A percentile compares a stretch with the other conserved stretches of the same genome.
phyloP scores from a whole-genome alignment of 106 monocot genomes.

The Gastrodia elata region DNA sequence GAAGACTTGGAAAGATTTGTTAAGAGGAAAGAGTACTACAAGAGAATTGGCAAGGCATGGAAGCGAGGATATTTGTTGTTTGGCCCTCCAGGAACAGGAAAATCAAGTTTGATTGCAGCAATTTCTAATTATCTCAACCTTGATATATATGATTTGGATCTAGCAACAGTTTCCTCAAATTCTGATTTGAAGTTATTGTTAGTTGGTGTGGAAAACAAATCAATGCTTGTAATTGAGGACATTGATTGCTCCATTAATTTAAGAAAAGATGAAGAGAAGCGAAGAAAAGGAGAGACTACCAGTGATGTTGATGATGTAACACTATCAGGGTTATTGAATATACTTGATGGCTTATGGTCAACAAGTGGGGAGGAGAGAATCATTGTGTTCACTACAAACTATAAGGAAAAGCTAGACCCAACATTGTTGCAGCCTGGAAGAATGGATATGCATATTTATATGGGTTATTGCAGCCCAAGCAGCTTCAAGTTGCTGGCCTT shows the following conservation, averaged over 20 bases:
- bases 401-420: conserved; percentile 20
- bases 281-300: neutral
- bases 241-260: conserved; percentile 18
- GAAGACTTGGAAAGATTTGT: conserved; percentile 26
- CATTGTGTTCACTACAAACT: conserved; percentile 27
- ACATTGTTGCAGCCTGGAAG: conserved; percentile 21
- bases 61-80: conserved; percentile 30
- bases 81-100: conserved; percentile 33
- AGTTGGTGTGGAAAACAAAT: neutral
- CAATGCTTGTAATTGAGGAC: conserved; percentile 26
- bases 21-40: conserved; percentile 15
- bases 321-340: conserved; percentile 20
- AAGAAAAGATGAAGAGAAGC: neutral
- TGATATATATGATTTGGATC: conserved; percentile 24
- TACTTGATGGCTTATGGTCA: conserved; percentile 28
- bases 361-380: conserved; percentile 17
- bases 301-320: neutral
- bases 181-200: conserved; percentile 8
- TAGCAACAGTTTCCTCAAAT: conserved; percentile 5
- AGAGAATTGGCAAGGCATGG: conserved; percentile 24
- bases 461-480: conserved; percentile 10
- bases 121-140: conserved; percentile 27
- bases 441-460: conserved; percentile 32
- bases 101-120: conserved; percentile 28
- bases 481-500: conserved; percentile 15